Conservation (phyloP, 2,329 filamentous ascomycete genomes). For the Didymella exigua region DNA sequence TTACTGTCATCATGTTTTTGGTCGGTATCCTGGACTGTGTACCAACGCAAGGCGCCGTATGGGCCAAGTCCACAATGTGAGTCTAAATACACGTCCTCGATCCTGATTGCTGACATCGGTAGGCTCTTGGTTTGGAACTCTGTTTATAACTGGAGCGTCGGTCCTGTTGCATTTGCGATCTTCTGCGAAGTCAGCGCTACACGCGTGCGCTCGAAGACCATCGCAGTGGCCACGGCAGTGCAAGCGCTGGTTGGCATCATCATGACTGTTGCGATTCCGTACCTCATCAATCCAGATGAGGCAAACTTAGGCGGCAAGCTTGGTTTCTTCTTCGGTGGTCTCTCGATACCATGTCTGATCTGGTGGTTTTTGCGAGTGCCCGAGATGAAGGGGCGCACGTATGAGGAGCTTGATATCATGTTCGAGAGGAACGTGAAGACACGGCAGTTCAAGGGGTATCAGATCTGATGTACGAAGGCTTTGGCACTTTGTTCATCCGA, state of each 20-base stretch:
- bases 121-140: slow-evolving; percentile 46
- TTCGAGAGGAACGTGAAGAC: slow-evolving; percentile 34
- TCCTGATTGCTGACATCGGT: neutral
- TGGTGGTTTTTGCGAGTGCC: slow-evolving; percentile 48
- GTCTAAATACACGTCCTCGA: neutral
- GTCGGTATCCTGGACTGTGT: slow-evolving; percentile 77
- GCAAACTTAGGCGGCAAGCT: slow-evolving; percentile 48
- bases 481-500: neutral
- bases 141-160: slow-evolving; percentile 81
- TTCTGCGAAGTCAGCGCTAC: slow-evolving; percentile 78
- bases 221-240: slow-evolving; percentile 68
- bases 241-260: slow-evolving; percentile 47
- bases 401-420: slow-evolving; percentile 49
- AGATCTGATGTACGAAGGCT: slow-evolving; percentile 1
- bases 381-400: slow-evolving; percentile 48
- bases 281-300: slow-evolving; percentile 50
- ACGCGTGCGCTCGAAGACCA: slow-evolving; percentile 75
- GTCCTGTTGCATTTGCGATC: slow-evolving; percentile 84
- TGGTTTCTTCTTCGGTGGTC: slow-evolving; percentile 48
- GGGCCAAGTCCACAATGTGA: slow-evolving; percentile 47
- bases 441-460: slow-evolving; percentile 11
- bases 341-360: slow-evolving; percentile 35
- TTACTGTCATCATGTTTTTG: slow-evolving; percentile 70
- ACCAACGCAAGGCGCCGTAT: slow-evolving; percentile 40
- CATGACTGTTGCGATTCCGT: slow-evolving; percentile 44